Evolutionary conservation across 495 filamentous ascomycete species (phyloP).

Genomic region (Trichoderma orchidacearum): DNA sequence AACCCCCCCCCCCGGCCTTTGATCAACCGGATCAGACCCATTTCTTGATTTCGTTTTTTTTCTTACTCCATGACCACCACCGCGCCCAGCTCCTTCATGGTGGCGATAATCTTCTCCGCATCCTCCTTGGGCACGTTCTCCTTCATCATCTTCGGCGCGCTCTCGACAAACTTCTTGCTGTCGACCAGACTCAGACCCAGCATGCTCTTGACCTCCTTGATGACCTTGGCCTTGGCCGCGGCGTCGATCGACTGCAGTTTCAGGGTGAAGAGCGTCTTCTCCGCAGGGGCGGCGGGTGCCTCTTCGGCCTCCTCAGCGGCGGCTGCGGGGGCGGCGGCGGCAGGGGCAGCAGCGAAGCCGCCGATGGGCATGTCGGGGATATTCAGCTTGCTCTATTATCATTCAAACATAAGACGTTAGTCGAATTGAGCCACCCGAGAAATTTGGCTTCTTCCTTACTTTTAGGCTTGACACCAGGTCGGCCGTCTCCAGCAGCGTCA

Average conservation of each 20-base stretch:
- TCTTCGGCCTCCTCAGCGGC: conserved; percentile 62
- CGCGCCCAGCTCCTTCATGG: conserved; percentile 82
- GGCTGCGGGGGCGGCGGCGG: conserved; percentile 39
- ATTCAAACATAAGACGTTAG: conserved; percentile 10
- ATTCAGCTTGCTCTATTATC: conserved; percentile 80
- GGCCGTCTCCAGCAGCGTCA: conserved; percentile 94
- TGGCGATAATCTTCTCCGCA: conserved; percentile 92
- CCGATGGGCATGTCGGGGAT: conserved; percentile 95
- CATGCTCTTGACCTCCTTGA: conserved; percentile 98
- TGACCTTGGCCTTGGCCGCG: conserved; percentile 86
- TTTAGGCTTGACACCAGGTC: conserved; percentile 88
- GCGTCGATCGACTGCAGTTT: conserved; percentile 86
- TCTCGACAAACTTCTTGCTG: conserved; percentile 99
- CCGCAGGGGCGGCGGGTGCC: conserved; percentile 70
- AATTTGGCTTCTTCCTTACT: conserved; percentile 28
- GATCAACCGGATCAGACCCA: too few relatives aligned
- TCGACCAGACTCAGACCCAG: conserved; percentile 92
- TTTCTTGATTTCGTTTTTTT: not conserved
- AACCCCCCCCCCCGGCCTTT: not conserved
- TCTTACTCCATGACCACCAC: conserved; percentile 79
- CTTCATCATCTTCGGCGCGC: conserved; percentile 94
- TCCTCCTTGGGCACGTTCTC: conserved; percentile 97
- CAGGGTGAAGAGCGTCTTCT: conserved; percentile 96
- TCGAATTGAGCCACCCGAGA: not conserved
- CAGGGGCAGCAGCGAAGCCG: conserved; percentile 51